Base-by-base conservation (phyloP, 768 basidiomycete genomes). In the Leccinum sublutescens region DNA sequence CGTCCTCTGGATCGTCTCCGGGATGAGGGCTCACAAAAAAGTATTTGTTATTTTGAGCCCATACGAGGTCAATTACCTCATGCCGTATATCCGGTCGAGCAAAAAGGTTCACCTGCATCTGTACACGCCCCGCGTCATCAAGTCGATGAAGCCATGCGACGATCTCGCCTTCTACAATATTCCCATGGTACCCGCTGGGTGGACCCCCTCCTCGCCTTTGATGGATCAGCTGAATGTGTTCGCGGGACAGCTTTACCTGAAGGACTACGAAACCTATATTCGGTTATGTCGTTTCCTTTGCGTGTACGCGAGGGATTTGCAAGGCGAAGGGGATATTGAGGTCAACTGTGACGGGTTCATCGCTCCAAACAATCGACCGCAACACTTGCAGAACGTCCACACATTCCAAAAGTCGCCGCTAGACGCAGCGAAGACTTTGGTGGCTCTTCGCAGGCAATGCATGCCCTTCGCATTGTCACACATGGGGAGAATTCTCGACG, bases 401-500 rank as follows among this genome's bases (percentile, higher is more conserved):
- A 58, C 71, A 5, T 79, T 81, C 66, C 61, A 64, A 23, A 29
- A 57, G 19, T 77, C 75, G 29, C 80, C 78, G 4, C 29, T 81
- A 2, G 45, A 60, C 10, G 66, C 72, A 9, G 23, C 75, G 52
- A 62, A 54, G 49, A 55, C 15, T 2, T 45, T 72, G 51, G 53
- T 70, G 7, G 19, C 56, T 9, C 57, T 75, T 48, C 73, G 79
- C 8, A 72, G 79, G 64, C 81, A 78, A 56, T 78, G 78, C 5
- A 65, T 74, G 66, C 60, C 64, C 10, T 80, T 72, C 60, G 51
- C 62, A n/a, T 52, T 52, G 31, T 80, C 80, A 4, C 78, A 81
- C 58, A 64, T 80, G 63, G 80, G 80, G 4, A 74, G 74, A 51
- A 68, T 80, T 36, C 50, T 81, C 25, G 60, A 70, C 47, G 71